Conservation (phyloP, 352 stramenopile genomes). For the Paralagenidium karlingii region DNA sequence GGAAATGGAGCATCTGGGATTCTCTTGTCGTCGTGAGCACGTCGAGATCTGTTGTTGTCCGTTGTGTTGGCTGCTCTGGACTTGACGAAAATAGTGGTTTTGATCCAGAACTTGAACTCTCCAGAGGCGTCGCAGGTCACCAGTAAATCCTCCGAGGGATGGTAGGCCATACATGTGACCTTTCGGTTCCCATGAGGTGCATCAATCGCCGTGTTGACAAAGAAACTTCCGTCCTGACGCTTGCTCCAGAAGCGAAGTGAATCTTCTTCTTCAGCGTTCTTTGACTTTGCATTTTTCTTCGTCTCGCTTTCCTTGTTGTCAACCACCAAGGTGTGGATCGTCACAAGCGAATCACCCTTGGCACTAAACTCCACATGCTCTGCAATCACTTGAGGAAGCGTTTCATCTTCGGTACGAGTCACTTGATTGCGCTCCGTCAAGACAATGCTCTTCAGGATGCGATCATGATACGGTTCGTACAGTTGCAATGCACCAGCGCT, state of each 20-base stretch:
- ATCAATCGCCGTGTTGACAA: conserved; percentile 72
- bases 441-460: conserved; percentile 48
- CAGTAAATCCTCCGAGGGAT: conserved; percentile 9
- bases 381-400: conserved; percentile 29
- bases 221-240: conserved; percentile 59
- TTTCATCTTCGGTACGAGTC: conserved; percentile 58
- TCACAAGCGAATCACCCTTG: conserved; percentile 34
- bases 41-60: no score
- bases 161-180: conserved; percentile 47
- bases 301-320: conserved; percentile 3
- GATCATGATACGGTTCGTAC: conserved; percentile 71
- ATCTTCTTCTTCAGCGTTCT: conserved; percentile 17
- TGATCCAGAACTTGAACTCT: conserved; percentile 78
- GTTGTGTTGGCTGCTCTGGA: not conserved
- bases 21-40: no score
- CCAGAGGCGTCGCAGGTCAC: conserved; percentile 52
- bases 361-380: conserved; percentile 43
- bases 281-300: conserved; percentile 11
- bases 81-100: conserved; percentile 3
- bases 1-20: no score
- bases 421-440: conserved; percentile 78
- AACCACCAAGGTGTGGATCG: conserved; percentile 27
- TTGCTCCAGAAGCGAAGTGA: conserved; percentile 67
- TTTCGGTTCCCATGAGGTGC: conserved; percentile 40
- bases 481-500: conserved; percentile 61